Conservation (phyloP, 495 filamentous ascomycete genomes). For the Xylaria telfairii region DNA sequence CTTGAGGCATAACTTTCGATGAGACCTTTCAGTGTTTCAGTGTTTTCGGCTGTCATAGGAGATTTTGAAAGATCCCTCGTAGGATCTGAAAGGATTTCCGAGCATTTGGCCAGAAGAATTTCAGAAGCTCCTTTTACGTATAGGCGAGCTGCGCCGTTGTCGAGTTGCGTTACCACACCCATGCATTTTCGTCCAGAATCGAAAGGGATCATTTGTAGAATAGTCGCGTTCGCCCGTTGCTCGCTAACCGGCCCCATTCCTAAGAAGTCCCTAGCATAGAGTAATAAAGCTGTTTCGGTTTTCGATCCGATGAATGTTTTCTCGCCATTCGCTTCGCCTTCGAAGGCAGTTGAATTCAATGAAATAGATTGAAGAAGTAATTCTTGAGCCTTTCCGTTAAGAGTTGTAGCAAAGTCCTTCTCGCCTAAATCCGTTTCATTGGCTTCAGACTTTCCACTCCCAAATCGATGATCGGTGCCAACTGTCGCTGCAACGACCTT, state of each 20-base stretch:
- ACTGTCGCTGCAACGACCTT: slow-evolving; percentile 80
- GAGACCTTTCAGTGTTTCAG: slow-evolving; percentile 63
- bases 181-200: slow-evolving; percentile 90
- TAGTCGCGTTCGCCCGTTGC: slow-evolving; percentile 70
- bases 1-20: slow-evolving; percentile 80
- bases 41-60: slow-evolving; percentile 63
- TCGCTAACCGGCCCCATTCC: slow-evolving; percentile 74
- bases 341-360: slow-evolving; percentile 88
- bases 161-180: slow-evolving; percentile 74
- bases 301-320: slow-evolving; percentile 84
- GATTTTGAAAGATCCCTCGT: slow-evolving; percentile 61
- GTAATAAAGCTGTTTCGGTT: slow-evolving; percentile 84
- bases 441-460: slow-evolving; percentile 44
- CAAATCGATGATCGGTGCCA: slow-evolving; percentile 71
- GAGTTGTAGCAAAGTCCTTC: slow-evolving; percentile 64
- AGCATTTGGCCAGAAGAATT: slow-evolving; percentile 76
- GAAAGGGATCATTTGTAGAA: slow-evolving; percentile 81
- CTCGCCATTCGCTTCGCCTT: slow-evolving; percentile 76
- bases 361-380: slow-evolving; percentile 77
- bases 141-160: slow-evolving; percentile 70
- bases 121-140: slow-evolving; percentile 91
- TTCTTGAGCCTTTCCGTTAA: slow-evolving; percentile 64
- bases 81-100: slow-evolving; percentile 73
- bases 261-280: slow-evolving; percentile 76
- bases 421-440: slow-evolving; percentile 54